phyloP scores from a whole-genome alignment of 306 rosid species.

The Neltuma alba region DNA sequence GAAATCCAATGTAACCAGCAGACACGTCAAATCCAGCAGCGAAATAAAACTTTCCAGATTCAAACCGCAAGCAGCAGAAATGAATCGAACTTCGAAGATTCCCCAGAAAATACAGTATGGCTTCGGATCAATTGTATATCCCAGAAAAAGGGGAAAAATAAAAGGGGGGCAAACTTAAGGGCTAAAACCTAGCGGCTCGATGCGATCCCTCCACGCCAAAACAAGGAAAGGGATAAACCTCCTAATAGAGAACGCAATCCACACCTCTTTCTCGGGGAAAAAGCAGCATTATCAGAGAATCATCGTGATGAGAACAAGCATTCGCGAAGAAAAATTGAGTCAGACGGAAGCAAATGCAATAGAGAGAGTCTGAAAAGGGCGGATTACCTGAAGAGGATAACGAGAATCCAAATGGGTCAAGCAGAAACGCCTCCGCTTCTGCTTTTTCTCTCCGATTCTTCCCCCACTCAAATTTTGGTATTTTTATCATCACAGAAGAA shows the following conservation, averaged over 20 bases:
- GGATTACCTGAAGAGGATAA: constrained; percentile 40
- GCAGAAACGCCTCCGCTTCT: neutral
- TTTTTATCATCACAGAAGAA: neutral
- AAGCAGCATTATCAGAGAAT: neutral
- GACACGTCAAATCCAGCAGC: neutral
- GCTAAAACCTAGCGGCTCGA: neutral
- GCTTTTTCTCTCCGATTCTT: neutral
- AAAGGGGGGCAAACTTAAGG: neutral
- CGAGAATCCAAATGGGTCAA: constrained; percentile 6
- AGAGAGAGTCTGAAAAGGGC: neutral
- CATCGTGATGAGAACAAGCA: neutral
- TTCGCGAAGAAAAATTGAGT: neutral
- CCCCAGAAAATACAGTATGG: neutral
- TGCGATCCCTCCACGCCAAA: constrained; percentile 13
- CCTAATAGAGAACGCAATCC: neutral
- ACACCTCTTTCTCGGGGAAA: neutral
- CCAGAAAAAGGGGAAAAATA: neutral
- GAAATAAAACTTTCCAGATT: neutral
- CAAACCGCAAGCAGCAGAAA: neutral
- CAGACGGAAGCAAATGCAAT: neutral
- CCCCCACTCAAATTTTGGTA: neutral
- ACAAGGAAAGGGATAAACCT: neutral
- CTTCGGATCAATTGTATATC: neutral
- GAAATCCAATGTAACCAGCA: neutral
- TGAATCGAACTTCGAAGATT: neutral